Conservation (phyloP, 1,284 basidiomycete species). For the Ustilago trichophora region DNA sequence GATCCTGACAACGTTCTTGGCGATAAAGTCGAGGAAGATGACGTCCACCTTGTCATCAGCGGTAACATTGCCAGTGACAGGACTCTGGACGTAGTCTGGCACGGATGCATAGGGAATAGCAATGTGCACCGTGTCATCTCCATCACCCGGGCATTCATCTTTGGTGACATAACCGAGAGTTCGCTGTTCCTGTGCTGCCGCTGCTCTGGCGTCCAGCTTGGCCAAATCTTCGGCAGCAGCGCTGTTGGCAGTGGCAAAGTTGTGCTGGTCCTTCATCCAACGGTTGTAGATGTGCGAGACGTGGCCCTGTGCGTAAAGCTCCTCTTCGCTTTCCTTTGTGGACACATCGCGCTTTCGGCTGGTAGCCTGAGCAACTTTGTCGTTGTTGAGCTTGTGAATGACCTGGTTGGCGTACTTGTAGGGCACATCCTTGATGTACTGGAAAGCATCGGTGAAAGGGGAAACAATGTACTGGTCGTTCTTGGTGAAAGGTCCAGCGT, state of each 20-base stretch:
- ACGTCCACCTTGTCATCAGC: constrained; percentile 38
- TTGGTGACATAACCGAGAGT: constrained; percentile 63
- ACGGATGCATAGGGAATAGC: constrained; percentile 41
- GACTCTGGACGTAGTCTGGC: constrained; percentile 58
- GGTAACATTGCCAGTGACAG: constrained; percentile 23
- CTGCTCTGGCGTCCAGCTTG: constrained; percentile 18
- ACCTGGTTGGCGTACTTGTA: constrained; percentile 53
- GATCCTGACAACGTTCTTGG: constrained; percentile 33
- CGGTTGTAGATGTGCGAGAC: constrained; percentile 46
- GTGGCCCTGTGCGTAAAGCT: constrained; percentile 38
- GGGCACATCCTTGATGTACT: constrained; percentile 56
- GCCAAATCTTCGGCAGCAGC: constrained; percentile 18
- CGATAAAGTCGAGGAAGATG: constrained; percentile 55
- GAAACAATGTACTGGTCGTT: constrained; percentile 63
- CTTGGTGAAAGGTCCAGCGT: constrained; percentile 57
- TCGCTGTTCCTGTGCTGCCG: constrained; percentile 12
- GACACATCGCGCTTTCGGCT: constrained; percentile 16
- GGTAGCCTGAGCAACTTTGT: constrained; percentile 12
- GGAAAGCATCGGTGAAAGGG: constrained; percentile 61
- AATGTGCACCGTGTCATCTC: constrained; percentile 59
- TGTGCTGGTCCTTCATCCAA: constrained; percentile 36
- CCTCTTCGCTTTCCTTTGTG: constrained; percentile 19
- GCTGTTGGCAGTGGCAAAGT: not conserved
- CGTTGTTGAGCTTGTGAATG: constrained; percentile 44
- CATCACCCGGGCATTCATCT: constrained; percentile 46